A percentile compares a stretch with the other conserved stretches of the same genome.
Conservation (phyloP, 164 flowering plant species). For the Sedum album region DNA sequence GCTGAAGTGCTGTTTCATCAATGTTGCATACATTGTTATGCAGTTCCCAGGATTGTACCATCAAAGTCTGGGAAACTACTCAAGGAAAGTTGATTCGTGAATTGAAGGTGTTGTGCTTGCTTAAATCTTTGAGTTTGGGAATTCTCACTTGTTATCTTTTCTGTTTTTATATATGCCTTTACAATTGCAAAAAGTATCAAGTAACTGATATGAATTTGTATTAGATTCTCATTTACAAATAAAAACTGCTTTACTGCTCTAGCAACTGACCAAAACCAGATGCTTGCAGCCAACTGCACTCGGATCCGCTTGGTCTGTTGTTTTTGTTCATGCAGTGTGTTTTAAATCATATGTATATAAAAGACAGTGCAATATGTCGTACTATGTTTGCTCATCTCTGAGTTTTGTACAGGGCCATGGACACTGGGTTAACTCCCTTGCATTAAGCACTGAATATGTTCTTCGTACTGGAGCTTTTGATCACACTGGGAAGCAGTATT, state of each 20-base stretch:
- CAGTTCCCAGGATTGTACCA: conserved; percentile 93
- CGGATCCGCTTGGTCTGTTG: background rate
- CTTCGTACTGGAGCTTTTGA: conserved; percentile 97
- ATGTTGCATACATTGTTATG: conserved; percentile 9
- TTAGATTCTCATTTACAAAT: too few species aligned
- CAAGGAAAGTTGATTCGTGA: conserved; percentile 92
- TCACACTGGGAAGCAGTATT: conserved; percentile 63
- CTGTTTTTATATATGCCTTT: background rate
- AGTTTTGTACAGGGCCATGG: conserved; percentile 67
- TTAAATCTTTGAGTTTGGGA: background rate
- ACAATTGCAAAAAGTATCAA: too few species aligned
- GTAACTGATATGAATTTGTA: too few species aligned
- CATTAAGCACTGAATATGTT: conserved; percentile 92
- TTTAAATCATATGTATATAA: too few species aligned
- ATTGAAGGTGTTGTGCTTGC: conserved; percentile 50
- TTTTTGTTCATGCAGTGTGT: too few species aligned
- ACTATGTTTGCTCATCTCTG: background rate
- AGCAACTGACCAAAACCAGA: too few species aligned
- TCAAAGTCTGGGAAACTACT: conserved; percentile 90
- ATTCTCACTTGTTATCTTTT: background rate
- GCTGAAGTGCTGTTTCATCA: background rate
- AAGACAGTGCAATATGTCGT: background rate
- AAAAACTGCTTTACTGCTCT: too few species aligned
- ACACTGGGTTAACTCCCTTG: conserved; percentile 95
- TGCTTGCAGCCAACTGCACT: background rate